phyloP scores from a whole-genome alignment of 164 flowering plant genomes.

The Cinnamomum micranthum region DNA sequence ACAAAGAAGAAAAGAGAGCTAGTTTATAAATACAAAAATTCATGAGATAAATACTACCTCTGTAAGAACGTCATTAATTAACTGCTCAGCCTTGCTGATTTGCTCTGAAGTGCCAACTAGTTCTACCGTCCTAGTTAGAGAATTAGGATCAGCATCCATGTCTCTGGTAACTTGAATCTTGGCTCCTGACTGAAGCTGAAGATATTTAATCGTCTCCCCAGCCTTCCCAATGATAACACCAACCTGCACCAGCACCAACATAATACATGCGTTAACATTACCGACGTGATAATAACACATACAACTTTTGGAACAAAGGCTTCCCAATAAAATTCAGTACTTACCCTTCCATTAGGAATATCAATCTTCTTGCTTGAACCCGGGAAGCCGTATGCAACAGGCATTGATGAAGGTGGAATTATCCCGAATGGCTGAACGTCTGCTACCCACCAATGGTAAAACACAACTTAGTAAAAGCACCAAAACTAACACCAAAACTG shows the following conservation, averaged over 20 bases:
- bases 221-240: conserved; percentile 98
- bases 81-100: conserved; percentile 80
- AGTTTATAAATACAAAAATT: background rate
- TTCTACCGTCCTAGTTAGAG: conserved; percentile 67
- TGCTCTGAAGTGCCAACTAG: conserved; percentile 86
- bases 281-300: background rate
- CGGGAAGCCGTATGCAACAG: conserved; percentile 50
- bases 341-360: conserved; percentile 73
- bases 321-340: background rate
- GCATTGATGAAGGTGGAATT: conserved; percentile 32
- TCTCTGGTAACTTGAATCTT: conserved; percentile 97
- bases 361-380: conserved; percentile 86
- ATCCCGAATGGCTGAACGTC: conserved; percentile 26
- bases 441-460: conserved; percentile 16
- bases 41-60: conserved; percentile 48
- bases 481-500: no score
- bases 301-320: background rate
- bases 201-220: conserved; percentile 94
- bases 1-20: background rate
- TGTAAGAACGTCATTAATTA: conserved; percentile 74
- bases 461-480: no score
- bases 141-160: conserved; percentile 81
- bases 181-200: conserved; percentile 93
- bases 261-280: background rate
- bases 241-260: conserved; percentile 30